Evolutionary conservation across 805 yeast genomes (phyloP).

Genomic region (Myxozyma lipomycoides): DNA sequence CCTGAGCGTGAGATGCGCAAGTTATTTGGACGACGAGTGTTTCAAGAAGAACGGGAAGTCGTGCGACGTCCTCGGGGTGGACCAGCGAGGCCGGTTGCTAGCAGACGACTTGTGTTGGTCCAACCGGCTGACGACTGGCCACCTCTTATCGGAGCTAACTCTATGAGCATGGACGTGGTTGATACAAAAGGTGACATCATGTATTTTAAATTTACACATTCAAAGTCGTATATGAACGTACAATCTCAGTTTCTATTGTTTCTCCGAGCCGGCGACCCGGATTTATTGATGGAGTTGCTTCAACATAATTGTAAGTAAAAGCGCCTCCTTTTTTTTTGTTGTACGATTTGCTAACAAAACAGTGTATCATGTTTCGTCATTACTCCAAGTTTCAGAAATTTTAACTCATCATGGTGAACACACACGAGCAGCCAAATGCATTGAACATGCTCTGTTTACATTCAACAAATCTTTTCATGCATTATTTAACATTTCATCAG

Average conservation of each 20-base stretch:
- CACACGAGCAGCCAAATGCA: conserved; percentile 64
- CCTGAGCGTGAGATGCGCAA: conserved; percentile 27
- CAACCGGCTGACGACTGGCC: conserved; percentile 30
- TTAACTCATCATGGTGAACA: conserved; percentile 70
- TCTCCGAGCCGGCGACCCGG: conserved; percentile 71
- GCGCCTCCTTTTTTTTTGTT: neutral
- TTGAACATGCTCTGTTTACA: conserved; percentile 73
- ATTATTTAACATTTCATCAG: conserved; percentile 53
- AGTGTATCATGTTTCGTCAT: conserved; percentile 74
- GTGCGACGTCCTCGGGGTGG: conserved; percentile 9
- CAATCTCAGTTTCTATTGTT: conserved; percentile 52
- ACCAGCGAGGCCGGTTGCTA: conserved; percentile 10
- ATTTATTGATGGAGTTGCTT: conserved; percentile 53
- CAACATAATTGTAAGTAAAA: conserved; percentile 41
- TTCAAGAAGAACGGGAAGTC: conserved; percentile 18
- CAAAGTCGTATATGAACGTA: conserved; percentile 41
- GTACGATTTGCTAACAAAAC: neutral
- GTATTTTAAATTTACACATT: conserved; percentile 50
- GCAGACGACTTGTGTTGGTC: conserved; percentile 20
- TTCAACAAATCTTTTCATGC: conserved; percentile 70
- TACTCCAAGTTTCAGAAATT: conserved; percentile 74
- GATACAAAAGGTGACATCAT: conserved; percentile 36
- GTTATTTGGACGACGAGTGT: conserved; percentile 26
- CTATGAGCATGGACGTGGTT: conserved; percentile 25
- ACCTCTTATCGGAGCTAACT: conserved; percentile 13